phyloP scores from a whole-genome alignment of 2,329 filamentous ascomycete species.

The Clonostachys byssicola region DNA sequence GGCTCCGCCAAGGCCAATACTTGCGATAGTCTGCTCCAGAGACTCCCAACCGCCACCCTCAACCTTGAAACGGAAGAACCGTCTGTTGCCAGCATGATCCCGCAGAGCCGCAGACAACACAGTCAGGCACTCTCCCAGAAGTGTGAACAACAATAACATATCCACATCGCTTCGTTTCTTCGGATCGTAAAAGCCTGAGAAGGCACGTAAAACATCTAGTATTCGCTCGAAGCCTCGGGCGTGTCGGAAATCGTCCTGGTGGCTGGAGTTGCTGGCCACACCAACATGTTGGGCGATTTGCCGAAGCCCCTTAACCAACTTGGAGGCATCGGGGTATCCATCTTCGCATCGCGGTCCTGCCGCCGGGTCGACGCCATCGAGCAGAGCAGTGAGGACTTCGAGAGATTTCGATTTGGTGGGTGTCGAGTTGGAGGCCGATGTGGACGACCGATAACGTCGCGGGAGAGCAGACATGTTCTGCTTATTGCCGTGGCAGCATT shows the following conservation, averaged over 20 bases:
- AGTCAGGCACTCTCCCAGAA: conserved; percentile 68
- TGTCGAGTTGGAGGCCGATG: conserved; percentile 52
- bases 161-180: conserved; percentile 56
- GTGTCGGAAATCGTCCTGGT: conserved; percentile 80
- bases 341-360: conserved; percentile 22
- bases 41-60: conserved; percentile 75
- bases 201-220: conserved; percentile 63
- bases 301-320: conserved; percentile 52
- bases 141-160: conserved; percentile 60
- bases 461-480: conserved; percentile 45
- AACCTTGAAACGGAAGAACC: conserved; percentile 77
- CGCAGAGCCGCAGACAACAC: conserved; percentile 73
- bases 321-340: conserved; percentile 42
- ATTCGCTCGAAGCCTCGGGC: conserved; percentile 74
- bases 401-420: conserved; percentile 61
- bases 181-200: conserved; percentile 75
- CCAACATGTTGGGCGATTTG: conserved; percentile 61
- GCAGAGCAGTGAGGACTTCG: conserved; percentile 51
- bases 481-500: conserved; percentile 4
- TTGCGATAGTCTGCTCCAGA: conserved; percentile 68
- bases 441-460: conserved; percentile 61
- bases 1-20: conserved; percentile 59
- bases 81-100: conserved; percentile 78
- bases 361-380: conserved; percentile 37
- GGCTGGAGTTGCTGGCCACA: conserved; percentile 31